Evolutionary conservation across 352 stramenopile genomes (phyloP), one percentile per base, ranked within the genome.

Genomic region (Phytopythium oedochilum): DNA sequence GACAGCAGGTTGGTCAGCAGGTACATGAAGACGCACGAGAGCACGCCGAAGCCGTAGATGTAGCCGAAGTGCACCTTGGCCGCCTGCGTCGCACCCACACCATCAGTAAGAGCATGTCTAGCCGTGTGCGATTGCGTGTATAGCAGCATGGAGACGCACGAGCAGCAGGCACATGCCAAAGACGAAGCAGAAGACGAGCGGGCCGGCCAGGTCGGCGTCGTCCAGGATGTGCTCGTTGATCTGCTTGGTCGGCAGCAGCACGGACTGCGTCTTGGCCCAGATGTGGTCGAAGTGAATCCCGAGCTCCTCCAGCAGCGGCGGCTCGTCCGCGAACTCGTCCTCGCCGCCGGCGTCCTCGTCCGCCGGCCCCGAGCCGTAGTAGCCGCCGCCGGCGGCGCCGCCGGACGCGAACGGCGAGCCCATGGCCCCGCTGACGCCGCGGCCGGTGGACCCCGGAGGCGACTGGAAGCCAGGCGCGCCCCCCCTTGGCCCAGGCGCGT

Each of bases 231-330:
- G 76, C 55, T 92, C 81, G 53, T 92, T 89, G 54, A 96, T 88
- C 54, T 89, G 73, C 72, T 89, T 92, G 22, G 81, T 95, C n/a
- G 96, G 96, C 32, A 98, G 78, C 35, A 99, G 70, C 40, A 99
- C 96, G 0, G 96, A 94, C 60, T 97, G 83, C 12, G 92, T 98
- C 82, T 99, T 99, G 61, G 84, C 74, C 70, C 91, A 93, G 60
- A 99, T 99, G 63, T 99, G 96, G 32, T 92, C 78, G 50, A 99
- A 97, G 67, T 98, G 96, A 59, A 99, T 98, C 15, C 96, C 97
- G 15, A 99, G 67, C 70, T 99, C 97, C 89, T 99, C 96, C 42
- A 99, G 70, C 3, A 99, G 80, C 22, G 97, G 97, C 2, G 95
- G 92, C 64, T 99, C 96, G 75, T 99, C 96, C 35, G 96, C 85